A percentile compares a stretch with the other conserved stretches of the same genome.
phyloP scores from a whole-genome alignment of 805 yeast species.

The Hanseniaspora hatyaiensis region DNA sequence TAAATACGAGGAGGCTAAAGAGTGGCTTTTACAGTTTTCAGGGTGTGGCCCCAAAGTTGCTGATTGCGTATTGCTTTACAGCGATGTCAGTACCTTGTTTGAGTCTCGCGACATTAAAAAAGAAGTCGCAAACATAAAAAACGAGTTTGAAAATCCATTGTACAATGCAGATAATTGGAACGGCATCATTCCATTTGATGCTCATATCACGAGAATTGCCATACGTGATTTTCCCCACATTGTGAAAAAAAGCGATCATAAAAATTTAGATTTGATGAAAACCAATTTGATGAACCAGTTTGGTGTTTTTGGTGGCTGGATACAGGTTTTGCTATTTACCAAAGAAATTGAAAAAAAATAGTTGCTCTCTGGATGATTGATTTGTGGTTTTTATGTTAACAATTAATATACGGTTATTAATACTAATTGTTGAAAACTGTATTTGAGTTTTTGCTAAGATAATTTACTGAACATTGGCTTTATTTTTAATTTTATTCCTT shows the following conservation, averaged over 20 bases:
- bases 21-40: slow-evolving; percentile 44
- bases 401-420: too few species aligned
- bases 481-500: too few species aligned
- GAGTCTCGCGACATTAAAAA: slow-evolving; percentile 31
- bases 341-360: slow-evolving; percentile 51
- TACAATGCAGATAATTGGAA: slow-evolving; percentile 28
- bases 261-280: slow-evolving; percentile 41
- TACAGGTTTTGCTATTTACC: slow-evolving; percentile 86
- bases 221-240: slow-evolving; percentile 49
- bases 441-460: too few species aligned
- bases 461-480: too few species aligned
- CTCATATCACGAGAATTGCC: slow-evolving; percentile 87
- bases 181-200: slow-evolving; percentile 86
- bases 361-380: too few species aligned
- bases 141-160: too few species aligned
- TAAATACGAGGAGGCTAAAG: slow-evolving; percentile 21
- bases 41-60: slow-evolving; percentile 99
- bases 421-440: too few species aligned
- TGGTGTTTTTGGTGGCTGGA: slow-evolving; percentile 97
- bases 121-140: not conserved
- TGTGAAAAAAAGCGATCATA: slow-evolving; percentile 32
- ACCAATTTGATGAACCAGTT: slow-evolving; percentile 52
- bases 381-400: too few species aligned
- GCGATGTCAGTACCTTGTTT: slow-evolving; percentile 35
- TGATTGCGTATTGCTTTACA: slow-evolving; percentile 89